A percentile compares a stretch with the other conserved stretches of the same genome.
Evolutionary conservation across 148 eudicot species (phyloP).

Genomic region (Spergularia bocconei): DNA sequence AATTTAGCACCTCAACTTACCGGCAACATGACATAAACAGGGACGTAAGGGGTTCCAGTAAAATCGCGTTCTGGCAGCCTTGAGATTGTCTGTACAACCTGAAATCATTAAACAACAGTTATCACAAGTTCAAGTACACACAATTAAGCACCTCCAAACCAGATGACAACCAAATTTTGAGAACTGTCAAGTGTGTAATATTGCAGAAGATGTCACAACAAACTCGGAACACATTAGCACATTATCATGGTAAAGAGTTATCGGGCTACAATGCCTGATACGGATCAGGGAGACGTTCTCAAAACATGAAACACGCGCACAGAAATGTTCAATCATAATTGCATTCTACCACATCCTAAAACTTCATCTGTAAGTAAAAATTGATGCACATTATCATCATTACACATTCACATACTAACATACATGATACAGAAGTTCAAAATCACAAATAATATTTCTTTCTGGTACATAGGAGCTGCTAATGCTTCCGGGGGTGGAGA

Average conservation of each 20-base stretch:
- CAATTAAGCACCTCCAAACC: not conserved
- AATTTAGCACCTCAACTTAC: constrained; percentile 36
- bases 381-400: not conserved
- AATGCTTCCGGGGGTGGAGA: too few relatives aligned
- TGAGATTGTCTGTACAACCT: constrained; percentile 33
- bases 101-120: constrained; percentile 5
- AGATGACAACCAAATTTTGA: not conserved
- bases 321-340: too few relatives aligned
- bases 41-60: constrained; percentile 71
- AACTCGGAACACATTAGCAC: too few relatives aligned
- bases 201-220: not conserved
- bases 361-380: too few relatives aligned
- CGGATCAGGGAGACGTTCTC: too few relatives aligned
- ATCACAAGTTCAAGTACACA: not conserved
- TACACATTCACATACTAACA: not conserved
- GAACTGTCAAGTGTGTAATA: not conserved
- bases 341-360: too few relatives aligned
- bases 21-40: constrained; percentile 80
- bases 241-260: too few relatives aligned
- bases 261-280: not conserved
- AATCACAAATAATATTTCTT: not conserved
- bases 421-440: not conserved
- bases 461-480: too few relatives aligned
- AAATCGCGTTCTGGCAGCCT: constrained; percentile 62
- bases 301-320: too few relatives aligned